Base-by-base conservation (phyloP, 1,284 basidiomycete genomes). In the Ustilago xerochloae region DNA sequence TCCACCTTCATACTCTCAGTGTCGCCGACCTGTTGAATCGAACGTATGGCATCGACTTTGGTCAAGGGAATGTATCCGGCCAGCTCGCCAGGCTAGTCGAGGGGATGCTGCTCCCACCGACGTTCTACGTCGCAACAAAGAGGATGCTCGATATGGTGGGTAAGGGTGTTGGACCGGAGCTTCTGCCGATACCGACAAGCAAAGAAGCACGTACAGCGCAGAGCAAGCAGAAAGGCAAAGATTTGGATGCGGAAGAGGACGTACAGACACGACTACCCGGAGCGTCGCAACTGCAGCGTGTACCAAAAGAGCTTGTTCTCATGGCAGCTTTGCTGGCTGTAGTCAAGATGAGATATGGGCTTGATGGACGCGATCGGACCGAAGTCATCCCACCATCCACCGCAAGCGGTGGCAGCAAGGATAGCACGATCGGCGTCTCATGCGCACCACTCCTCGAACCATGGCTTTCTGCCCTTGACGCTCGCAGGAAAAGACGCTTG, bases 1-100 rank as follows among this genome's bases (percentile, higher is more conserved):
- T 94, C 3, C 92, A 93, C 79, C 80, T 80, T n/a, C 85, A 90
- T 3, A 85, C 89, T 7, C 88, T 90, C n/a, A 87, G 88, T 16
- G 85, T 93, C 3, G 90, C 90, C 8, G 88, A 87, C 68, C 85
- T 86, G 57, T 81, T 91, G 64, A 86, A 89, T 49, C 80, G 91
- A 89, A 59, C 64, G 7, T 78, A 66, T 81, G 88, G 87, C 8
- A 85, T 95, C n/a, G 84, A 85, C 45, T 89, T 91, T 7, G 93
- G 93, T 0, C 91, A 93, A 80, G 86, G 89, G 69, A 97, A 97
- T 79, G 88, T 88, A 4, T 89, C 90, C 6, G 92, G 92, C 0
- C 85, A 95, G 22, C 87, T 94, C 28, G 95, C 93, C 92, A 88
- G 91, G n/a, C 87, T 91, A 1, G 88, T 91, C 7, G 88, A 89